A percentile compares a stretch with the other conserved stretches of the same genome.
Conservation (phyloP, 805 yeast genomes). For the Ogataea neopini region DNA sequence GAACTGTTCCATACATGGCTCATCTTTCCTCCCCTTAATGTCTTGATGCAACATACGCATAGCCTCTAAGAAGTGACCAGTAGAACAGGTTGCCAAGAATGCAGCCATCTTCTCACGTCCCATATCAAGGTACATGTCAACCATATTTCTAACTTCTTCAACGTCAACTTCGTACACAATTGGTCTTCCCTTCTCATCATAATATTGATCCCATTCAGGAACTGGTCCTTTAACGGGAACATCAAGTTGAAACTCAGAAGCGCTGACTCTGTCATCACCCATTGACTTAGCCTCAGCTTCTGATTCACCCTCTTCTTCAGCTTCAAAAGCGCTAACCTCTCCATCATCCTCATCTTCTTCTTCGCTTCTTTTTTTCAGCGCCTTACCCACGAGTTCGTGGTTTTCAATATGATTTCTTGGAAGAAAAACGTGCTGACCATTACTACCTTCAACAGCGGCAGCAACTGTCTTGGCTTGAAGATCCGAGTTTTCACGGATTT, state of each 20-base stretch:
- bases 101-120: constrained; percentile 32
- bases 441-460: not conserved
- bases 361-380: constrained; percentile 5
- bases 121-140: constrained; percentile 24
- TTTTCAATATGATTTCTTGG: constrained; percentile 5
- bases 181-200: constrained; percentile 23
- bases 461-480: not conserved
- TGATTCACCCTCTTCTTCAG: constrained; percentile 9
- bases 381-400: not conserved
- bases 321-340: not conserved
- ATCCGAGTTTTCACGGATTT: not conserved
- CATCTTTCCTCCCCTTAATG: constrained; percentile 12
- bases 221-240: constrained; percentile 31
- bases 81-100: constrained; percentile 30
- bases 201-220: constrained; percentile 22
- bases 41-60: constrained; percentile 21
- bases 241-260: constrained; percentile 13
- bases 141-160: constrained; percentile 25
- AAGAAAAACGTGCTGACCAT: constrained; percentile 10
- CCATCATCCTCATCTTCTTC: constrained; percentile 6
- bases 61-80: constrained; percentile 28
- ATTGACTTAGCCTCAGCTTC: constrained; percentile 5
- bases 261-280: constrained; percentile 5
- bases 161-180: constrained; percentile 27
- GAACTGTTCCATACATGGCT: constrained; percentile 10